These are phyloP conservation scores for Botryosphaeria dothidea DNA, from an alignment of 2,329 filamentous ascomycete species.

Conservation along the genomic window DNA sequence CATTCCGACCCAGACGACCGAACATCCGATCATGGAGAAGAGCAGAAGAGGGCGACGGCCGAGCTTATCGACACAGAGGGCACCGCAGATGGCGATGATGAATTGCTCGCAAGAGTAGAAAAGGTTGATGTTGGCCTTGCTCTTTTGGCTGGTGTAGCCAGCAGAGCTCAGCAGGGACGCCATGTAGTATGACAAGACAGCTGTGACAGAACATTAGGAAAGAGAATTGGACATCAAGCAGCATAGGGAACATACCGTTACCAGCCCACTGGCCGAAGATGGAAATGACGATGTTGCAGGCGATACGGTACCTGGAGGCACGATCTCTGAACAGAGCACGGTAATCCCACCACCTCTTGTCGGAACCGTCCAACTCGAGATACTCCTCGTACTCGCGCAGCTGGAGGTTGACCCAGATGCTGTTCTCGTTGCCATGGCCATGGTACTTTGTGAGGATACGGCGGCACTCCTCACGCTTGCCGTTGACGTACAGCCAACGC, in stretches of 20 bases:
- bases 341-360: conserved; percentile 64
- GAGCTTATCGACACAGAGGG: conserved; percentile 34
- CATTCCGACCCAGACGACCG: conserved; percentile 31
- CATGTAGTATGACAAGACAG: conserved; percentile 20
- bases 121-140: conserved; percentile 20
- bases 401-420: conserved; percentile 57
- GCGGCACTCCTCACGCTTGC: conserved; percentile 33
- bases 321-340: conserved; percentile 53
- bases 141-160: conserved; percentile 11
- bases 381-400: conserved; percentile 59
- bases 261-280: conserved; percentile 52
- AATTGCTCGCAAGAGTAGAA: conserved; percentile 29
- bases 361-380: conserved; percentile 47
- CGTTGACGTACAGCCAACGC: conserved; percentile 44
- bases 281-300: conserved; percentile 53
- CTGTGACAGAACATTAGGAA: conserved; percentile 2
- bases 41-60: conserved; percentile 37
- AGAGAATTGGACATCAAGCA: not conserved
- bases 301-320: conserved; percentile 52
- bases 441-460: conserved; percentile 58
- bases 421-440: conserved; percentile 55
- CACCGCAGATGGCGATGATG: conserved; percentile 36
- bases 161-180: conserved; percentile 11
- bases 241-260: conserved; percentile 23
- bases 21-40: conserved; percentile 25